phyloP scores from a whole-genome alignment of 805 yeast species.

The Zygosaccharomyces bailii region DNA sequence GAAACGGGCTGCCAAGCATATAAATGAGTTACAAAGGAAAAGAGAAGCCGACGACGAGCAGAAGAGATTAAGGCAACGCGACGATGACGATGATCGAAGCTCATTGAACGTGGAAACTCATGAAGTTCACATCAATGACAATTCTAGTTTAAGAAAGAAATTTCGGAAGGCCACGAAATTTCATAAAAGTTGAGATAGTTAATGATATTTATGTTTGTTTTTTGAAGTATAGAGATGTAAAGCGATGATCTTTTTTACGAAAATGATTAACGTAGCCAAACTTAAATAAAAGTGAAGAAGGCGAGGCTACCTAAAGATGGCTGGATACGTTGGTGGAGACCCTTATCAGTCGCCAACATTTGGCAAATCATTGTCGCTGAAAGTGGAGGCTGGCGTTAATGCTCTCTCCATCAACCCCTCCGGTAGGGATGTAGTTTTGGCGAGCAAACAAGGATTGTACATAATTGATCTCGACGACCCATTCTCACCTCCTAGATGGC shows the following conservation, averaged over 20 bases:
- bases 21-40: not conserved
- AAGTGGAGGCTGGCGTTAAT: conserved; percentile 89
- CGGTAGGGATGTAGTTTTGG: conserved; percentile 90
- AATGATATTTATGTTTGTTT: not conserved
- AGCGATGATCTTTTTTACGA: not conserved
- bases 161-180: conserved; percentile 1
- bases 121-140: conserved; percentile 4
- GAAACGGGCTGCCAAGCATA: not conserved
- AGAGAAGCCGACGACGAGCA: not conserved
- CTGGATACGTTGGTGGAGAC: conserved; percentile 22
- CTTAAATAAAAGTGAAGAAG: not conserved
- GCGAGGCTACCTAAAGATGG: conserved; percentile 5
- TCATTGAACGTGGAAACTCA: conserved; percentile 4
- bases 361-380: conserved; percentile 73
- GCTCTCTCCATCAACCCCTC: conserved; percentile 87
- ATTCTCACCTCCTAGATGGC: conserved; percentile 89
- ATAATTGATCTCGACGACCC: conserved; percentile 95
- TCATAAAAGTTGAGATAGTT: not conserved
- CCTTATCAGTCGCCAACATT: conserved; percentile 56
- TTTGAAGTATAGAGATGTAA: not conserved
- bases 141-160: conserved; percentile 2
- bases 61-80: too few species aligned
- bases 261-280: too few species aligned
- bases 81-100: not conserved
- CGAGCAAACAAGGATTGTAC: conserved; percentile 74